Evolutionary conservation across 139 green algal species (phyloP).

Genomic region (Trebouxia sp.): DNA sequence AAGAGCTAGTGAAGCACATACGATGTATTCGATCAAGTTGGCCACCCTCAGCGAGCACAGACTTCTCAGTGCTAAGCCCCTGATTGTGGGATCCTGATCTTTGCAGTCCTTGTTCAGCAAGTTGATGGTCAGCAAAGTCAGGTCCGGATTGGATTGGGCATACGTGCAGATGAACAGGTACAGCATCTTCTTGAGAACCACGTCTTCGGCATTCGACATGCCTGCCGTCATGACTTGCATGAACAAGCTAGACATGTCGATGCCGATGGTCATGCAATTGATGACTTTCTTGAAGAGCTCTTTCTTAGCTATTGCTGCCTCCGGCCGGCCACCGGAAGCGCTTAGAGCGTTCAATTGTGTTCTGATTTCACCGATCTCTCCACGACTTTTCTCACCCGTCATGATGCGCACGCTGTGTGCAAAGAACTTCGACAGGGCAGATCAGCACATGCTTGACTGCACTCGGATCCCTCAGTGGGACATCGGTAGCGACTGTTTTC

Average conservation of each 20-base stretch:
- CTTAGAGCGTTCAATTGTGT: conserved; percentile 27
- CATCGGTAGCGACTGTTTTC: too few relatives aligned
- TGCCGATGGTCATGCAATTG: conserved; percentile 91
- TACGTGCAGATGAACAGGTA: conserved; percentile 93
- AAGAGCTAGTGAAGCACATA: too few relatives aligned
- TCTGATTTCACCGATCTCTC: conserved; percentile 42
- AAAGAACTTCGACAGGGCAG: too few relatives aligned
- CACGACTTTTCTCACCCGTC: conserved; percentile 22
- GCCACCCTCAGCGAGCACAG: conserved; percentile 88
- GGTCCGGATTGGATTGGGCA: conserved; percentile 74
- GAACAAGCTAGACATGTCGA: conserved; percentile 94
- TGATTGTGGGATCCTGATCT: conserved; percentile 90
- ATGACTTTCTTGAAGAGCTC: conserved; percentile 87
- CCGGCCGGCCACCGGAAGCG: conserved; percentile 20
- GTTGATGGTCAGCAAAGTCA: conserved; percentile 62
- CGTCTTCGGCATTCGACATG: conserved; percentile 72
- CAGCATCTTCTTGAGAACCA: conserved; percentile 91
- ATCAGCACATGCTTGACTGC: too few relatives aligned
- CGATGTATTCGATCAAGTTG: conserved; percentile 96
- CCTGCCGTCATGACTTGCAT: conserved; percentile 68
- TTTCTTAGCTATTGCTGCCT: conserved; percentile 52
- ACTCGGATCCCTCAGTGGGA: too few relatives aligned
- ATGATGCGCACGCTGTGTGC: neutral
- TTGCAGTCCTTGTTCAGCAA: conserved; percentile 73
- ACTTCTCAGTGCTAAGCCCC: conserved; percentile 89